Percentiles rank a stretch among this genome's conserved stretches.
phyloP scores from a whole-genome alignment of 345 rosid species.

The Gossypium anomalum region DNA sequence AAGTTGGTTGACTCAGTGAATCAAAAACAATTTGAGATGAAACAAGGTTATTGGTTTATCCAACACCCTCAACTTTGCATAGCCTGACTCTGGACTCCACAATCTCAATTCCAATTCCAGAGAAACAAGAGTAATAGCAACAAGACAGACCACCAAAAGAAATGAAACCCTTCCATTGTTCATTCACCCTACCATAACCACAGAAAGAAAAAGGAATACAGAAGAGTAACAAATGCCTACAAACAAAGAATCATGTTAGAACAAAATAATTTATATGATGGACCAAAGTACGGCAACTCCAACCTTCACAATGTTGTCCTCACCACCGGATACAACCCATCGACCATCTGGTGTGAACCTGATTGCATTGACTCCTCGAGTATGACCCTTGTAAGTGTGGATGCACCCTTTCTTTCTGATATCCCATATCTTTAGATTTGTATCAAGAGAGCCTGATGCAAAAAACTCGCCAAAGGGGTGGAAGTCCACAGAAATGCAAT shows the following conservation, averaged over 20 bases:
- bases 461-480: constrained; percentile 99
- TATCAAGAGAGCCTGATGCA: constrained; percentile 96
- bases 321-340: constrained; percentile 99
- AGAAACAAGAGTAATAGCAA: background rate
- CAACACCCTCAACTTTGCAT: background rate
- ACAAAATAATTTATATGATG: constrained; percentile 12
- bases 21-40: background rate
- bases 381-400: constrained; percentile 98
- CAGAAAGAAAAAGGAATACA: background rate
- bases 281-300: constrained; percentile 16
- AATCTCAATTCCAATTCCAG: background rate
- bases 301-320: constrained; percentile 94
- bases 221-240: background rate
- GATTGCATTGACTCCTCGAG: constrained; percentile 95
- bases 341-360: constrained; percentile 99
- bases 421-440: constrained; percentile 99
- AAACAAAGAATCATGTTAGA: background rate
- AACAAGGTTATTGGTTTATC: background rate
- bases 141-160: constrained; percentile 7
- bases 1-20: background rate
- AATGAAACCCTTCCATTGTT: background rate
- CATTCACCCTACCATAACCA: background rate
- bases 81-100: background rate
- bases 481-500: constrained; percentile 91
- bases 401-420: constrained; percentile 93